Base-by-base conservation (phyloP, 2,329 filamentous ascomycete genomes). In the Domatiomyces catenatus region DNA sequence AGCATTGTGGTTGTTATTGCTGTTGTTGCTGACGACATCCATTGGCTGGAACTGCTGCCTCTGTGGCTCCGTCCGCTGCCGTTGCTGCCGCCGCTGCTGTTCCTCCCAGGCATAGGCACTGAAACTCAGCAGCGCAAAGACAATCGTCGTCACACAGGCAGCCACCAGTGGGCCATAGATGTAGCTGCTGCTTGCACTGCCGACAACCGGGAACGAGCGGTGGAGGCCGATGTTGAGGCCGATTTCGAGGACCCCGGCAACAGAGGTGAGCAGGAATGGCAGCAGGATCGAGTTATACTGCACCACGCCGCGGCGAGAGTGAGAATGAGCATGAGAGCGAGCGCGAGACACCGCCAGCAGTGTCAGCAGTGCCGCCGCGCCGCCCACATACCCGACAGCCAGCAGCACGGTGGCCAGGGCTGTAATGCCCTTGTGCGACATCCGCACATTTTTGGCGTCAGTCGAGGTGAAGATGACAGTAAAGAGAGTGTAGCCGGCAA, bases 401-500 rank as follows among this genome's bases (percentile, higher is more conserved):
- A 58, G 49, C 36, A 52, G 47, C 39, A 51, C 50, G 5, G 52
- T 39, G 8, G 56, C 58, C 20, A 59, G 46, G 10, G 48, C 48
- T 2, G 52, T 53, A 12, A 58, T 47, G 39, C 51, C 48, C 12
- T 44, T 44, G 12, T 51, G 50, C 7, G 53, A 52, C 17, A 50
- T 22, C 48, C 50, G 55, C 22, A 57, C 49, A 10, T 59, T 52
- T 46, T 52, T 51, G 6, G 22, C 6, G 22, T 24, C 22, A 3
- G 22, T 44, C 49, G 19, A 12, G 20, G 54, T 57, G 48, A 55
- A 58, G 24, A 53, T 52, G 26, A 59, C 50, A 10, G 56, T 50
- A 50, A 59, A 58, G 8, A 59, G 36, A 20, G 56, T 52, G 46
- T 60, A 60, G 8, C 58, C 58, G 32, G 51, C 56, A 8, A 59